A percentile compares a stretch with the other conserved stretches of the same genome.
Conservation (phyloP, 345 rosid genomes). For the Populus alba region DNA sequence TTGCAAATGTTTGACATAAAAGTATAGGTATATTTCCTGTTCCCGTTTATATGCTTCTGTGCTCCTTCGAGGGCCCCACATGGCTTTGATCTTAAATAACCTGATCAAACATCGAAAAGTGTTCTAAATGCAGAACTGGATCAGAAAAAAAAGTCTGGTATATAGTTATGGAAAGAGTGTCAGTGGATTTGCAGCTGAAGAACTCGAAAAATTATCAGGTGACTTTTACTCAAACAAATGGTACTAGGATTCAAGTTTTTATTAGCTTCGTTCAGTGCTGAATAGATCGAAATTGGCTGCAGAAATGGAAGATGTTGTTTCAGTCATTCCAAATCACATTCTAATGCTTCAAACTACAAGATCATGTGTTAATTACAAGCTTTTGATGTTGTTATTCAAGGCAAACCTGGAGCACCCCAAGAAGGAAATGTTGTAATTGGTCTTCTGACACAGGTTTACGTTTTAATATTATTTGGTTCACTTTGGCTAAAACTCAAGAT, state of each 20-base stretch:
- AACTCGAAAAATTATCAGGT: conserved; percentile 38
- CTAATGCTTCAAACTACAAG: conserved; percentile 34
- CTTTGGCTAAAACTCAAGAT: background rate
- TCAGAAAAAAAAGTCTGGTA: conserved; percentile 28
- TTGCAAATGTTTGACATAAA: too few relatives aligned
- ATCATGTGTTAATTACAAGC: conserved; percentile 16
- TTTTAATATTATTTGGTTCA: background rate
- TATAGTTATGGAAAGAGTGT: conserved; percentile 41
- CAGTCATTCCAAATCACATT: conserved; percentile 23
- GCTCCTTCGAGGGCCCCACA: background rate
- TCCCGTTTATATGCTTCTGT: background rate
- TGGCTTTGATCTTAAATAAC: background rate
- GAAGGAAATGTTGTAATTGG: conserved; percentile 28
- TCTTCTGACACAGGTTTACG: conserved; percentile 22
- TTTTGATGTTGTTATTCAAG: background rate
- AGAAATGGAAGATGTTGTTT: conserved; percentile 30
- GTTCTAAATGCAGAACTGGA: conserved; percentile 21
- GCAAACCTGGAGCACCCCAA: background rate
- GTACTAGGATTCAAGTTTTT: background rate
- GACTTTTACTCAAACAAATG: background rate
- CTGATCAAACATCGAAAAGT: background rate
- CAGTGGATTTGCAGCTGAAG: conserved; percentile 47
- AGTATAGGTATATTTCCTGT: background rate
- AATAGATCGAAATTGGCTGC: background rate
- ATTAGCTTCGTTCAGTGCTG: background rate